phyloP scores from a whole-genome alignment of 2,329 filamentous ascomycete species.

The Parafenestella ontariensis region DNA sequence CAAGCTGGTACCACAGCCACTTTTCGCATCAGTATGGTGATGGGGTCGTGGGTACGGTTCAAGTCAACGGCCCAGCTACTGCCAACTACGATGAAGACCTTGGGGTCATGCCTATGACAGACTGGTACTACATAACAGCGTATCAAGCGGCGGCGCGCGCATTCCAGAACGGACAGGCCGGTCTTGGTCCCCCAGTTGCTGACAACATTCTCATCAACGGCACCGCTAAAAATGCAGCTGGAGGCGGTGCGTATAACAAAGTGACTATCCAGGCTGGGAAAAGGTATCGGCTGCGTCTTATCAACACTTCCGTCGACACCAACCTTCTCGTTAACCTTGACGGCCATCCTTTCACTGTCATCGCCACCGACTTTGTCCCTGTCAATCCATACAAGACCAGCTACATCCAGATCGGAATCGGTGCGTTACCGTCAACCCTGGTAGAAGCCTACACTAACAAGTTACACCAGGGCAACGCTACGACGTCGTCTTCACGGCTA shows the following conservation, averaged over 20 bases:
- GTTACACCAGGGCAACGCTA: slow-evolving; percentile 35
- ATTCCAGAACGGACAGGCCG: slow-evolving; percentile 23
- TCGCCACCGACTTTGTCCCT: slow-evolving; percentile 43
- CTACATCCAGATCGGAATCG: slow-evolving; percentile 50
- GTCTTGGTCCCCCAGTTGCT: slow-evolving; percentile 38
- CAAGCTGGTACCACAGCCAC: slow-evolving; percentile 52
- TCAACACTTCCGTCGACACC: slow-evolving; percentile 57
- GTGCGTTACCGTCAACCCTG: neutral
- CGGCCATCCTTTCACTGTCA: slow-evolving; percentile 40
- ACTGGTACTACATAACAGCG: slow-evolving; percentile 54
- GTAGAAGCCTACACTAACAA: neutral
- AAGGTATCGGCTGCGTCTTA: slow-evolving; percentile 63
- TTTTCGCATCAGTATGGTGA: slow-evolving; percentile 54
- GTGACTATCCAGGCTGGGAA: slow-evolving; percentile 49
- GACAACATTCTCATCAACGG: slow-evolving; percentile 62
- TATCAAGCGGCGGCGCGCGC: slow-evolving; percentile 35
- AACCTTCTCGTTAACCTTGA: slow-evolving; percentile 38
- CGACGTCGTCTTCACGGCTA: slow-evolving; percentile 46
- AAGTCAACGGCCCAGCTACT: slow-evolving; percentile 40
- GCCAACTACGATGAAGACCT: slow-evolving; percentile 41
- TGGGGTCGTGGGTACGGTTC: slow-evolving; percentile 47
- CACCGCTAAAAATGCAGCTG: slow-evolving; percentile 58
- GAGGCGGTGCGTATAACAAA: slow-evolving; percentile 38
- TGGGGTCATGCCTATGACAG: slow-evolving; percentile 29
- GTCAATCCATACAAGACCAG: slow-evolving; percentile 42